Evolutionary conservation across 2,329 filamentous ascomycete genomes (phyloP), one percentile per base, ranked within the genome.

Genomic region (Fusarium euwallaceae): DNA sequence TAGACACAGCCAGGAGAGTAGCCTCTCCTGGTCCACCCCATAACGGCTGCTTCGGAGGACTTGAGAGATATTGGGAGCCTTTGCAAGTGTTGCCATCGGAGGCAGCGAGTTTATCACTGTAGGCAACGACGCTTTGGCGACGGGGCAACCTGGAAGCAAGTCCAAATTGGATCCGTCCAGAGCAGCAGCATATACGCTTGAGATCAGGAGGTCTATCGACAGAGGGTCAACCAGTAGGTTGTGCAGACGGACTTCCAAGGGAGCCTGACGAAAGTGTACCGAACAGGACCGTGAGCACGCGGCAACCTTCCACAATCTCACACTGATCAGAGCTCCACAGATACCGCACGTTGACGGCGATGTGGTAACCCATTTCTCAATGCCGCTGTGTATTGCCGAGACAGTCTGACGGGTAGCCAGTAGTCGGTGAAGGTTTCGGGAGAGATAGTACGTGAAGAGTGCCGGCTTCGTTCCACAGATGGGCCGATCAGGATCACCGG

Each of bases 171-270:
- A 41, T 60, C 29, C 22, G 20, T 60, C 56, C 7, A 60, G 22
- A 10, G 32, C 34, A 16, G 56, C 34, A 27, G 56, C 56, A 39
- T 60, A 60, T 5, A 60, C 56, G 36, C 56, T 60, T 27, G 56
- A 41, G 16, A 60, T 16, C 56, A 60, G 14, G 22, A 60, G 56
- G 56, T 60, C 56, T 24, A 60, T 12, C 4, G 56, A 60, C 9
- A 60, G 29, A 60, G 56, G 56, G 56, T 60, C 56, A 24, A 60
- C 56, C 56, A 60, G 4, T 16, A 60, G 16, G 20, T 60, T 60
- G 34, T 60, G 56, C 16, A 60, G 34, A 22, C 56, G 56, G 36
- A n/a, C 56, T 34, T 60, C 56, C 36, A 60, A 12, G 20, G 56
- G 56, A 7, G 56, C 56, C 20, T 6, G 32, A 9, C 32, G 56